phyloP scores from a whole-genome alignment of 306 rosid species.

The Vicia faba region DNA sequence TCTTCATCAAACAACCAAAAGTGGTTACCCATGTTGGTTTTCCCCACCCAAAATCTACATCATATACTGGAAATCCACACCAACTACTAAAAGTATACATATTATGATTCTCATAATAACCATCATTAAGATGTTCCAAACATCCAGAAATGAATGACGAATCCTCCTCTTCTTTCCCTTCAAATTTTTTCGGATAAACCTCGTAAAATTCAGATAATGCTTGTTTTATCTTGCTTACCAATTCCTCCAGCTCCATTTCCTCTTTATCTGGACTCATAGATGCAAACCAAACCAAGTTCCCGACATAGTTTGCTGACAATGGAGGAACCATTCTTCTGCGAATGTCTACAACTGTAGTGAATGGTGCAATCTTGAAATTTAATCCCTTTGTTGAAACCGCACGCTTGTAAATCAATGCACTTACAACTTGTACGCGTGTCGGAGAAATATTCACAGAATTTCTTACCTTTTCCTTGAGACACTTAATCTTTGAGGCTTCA shows the following conservation, averaged over 20 bases:
- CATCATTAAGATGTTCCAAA: neutral
- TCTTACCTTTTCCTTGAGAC: constrained; percentile 38
- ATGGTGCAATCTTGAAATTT: neutral
- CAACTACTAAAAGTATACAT: constrained; percentile 34
- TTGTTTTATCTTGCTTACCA: constrained; percentile 39
- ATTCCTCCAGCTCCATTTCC: constrained; percentile 11
- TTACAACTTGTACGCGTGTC: constrained; percentile 49
- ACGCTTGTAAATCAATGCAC: constrained; percentile 39
- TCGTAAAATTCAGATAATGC: constrained; percentile 16
- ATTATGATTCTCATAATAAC: neutral
- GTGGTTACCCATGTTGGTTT: constrained; percentile 50
- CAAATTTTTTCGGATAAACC: constrained; percentile 1
- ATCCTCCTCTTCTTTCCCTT: constrained; percentile 20
- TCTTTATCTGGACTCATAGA: neutral
- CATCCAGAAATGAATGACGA: neutral
- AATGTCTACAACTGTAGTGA: constrained; percentile 29
- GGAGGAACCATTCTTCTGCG: constrained; percentile 47
- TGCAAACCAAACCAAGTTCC: constrained; percentile 38
- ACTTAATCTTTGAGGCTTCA: constrained; percentile 30
- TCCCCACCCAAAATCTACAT: constrained; percentile 58
- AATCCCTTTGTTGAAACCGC: constrained; percentile 30
- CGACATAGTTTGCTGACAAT: constrained; percentile 31
- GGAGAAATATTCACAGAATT: constrained; percentile 30
- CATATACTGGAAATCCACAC: constrained; percentile 45
- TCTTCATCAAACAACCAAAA: neutral